Evolutionary conservation across 768 basidiomycete species (phyloP).

Genomic region (Lenzites betulinus): DNA sequence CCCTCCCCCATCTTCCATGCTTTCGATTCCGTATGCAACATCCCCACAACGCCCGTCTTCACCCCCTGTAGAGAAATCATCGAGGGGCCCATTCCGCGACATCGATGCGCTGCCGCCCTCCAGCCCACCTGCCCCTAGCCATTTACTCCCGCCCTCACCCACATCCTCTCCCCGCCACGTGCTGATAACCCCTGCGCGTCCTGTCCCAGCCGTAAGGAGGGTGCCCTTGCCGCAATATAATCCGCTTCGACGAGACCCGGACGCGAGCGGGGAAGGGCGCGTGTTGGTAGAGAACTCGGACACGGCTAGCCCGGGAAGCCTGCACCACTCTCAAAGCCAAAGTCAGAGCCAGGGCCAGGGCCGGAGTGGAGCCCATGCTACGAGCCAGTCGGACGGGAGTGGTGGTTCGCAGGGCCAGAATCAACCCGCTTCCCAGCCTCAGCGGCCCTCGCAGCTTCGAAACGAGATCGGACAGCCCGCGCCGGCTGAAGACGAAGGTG

Average conservation of each 20-base stretch:
- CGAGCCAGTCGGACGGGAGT: conserved; percentile 6
- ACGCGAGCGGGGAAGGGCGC: conserved; percentile 14
- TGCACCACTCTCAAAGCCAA: conserved; percentile 6
- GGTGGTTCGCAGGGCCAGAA: conserved; percentile 34
- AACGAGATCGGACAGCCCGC: conserved; percentile 26
- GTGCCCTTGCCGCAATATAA: conserved; percentile 9
- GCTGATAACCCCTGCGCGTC: neutral
- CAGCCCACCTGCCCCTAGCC: conserved; percentile 3
- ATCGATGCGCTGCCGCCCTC: conserved; percentile 6
- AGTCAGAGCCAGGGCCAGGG: conserved; percentile 17
- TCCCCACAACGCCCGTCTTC: conserved; percentile 2
- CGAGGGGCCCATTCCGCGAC: neutral
- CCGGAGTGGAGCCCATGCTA: neutral
- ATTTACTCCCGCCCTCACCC: neutral
- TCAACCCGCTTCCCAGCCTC: conserved; percentile 41
- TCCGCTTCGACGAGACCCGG: conserved; percentile 6
- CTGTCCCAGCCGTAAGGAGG: neutral
- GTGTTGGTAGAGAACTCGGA: conserved; percentile 18
- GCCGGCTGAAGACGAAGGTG: neutral
- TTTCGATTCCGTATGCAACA: conserved; percentile 2
- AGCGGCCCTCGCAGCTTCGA: conserved; percentile 58
- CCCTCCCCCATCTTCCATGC: neutral
- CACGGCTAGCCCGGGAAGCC: conserved; percentile 16
- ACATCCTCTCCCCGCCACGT: conserved; percentile 2
- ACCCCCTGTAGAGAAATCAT: neutral